These are phyloP conservation scores for Isoetes taiwanensis DNA, from an alignment of 75 land plant genomes.

Conservation along the genomic window DNA sequence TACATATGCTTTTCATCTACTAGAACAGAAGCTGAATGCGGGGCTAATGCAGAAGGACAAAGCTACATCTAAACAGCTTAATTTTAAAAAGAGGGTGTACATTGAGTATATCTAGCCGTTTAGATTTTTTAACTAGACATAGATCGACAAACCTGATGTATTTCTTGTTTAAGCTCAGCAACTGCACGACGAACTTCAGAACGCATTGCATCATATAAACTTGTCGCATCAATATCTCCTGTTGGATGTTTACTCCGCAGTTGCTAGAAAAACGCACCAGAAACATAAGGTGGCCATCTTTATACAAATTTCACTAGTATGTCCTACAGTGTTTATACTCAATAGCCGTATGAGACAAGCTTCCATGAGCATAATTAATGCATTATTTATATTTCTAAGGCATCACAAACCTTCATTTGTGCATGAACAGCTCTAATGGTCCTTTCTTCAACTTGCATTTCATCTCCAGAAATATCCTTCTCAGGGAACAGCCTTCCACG, in stretches of 20 bases:
- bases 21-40: no score
- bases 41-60: no score
- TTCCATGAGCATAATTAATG: no score
- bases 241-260: conserved; percentile 41
- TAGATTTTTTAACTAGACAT: no score
- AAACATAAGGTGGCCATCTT: neutral
- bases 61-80: no score
- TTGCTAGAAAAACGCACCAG: conserved; percentile 5
- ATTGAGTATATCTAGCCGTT: no score
- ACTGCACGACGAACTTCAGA: conserved; percentile 71
- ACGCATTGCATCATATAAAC: conserved; percentile 54
- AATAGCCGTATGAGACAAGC: no score
- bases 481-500: neutral
- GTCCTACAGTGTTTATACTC: no score
- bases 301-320: no score
- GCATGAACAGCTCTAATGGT: conserved; percentile 75
- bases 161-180: conserved; percentile 47
- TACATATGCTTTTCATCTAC: no score
- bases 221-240: conserved; percentile 38
- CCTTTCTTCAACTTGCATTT: conserved; percentile 32
- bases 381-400: no score
- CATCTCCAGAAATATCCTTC: neutral
- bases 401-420: conserved; percentile 39
- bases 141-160: conserved; percentile 43
- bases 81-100: no score